Conservation (phyloP, 345 rosid species). For the Barbarea vulgaris region DNA sequence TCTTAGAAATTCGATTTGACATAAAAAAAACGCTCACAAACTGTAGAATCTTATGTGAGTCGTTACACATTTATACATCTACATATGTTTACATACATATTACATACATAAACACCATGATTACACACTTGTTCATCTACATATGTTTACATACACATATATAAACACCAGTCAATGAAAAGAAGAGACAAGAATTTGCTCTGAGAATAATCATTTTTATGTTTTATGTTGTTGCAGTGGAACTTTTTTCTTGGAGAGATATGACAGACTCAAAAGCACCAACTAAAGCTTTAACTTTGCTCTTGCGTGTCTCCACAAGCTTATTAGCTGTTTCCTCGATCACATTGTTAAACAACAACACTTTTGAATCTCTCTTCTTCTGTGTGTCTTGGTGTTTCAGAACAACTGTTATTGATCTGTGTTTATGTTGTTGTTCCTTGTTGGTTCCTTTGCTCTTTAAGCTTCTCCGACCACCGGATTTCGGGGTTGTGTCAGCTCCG, state of each 20-base stretch:
- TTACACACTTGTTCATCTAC: not conserved
- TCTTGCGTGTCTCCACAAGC: slow-evolving; percentile 77
- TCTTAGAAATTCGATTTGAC: not conserved
- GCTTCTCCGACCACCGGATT: slow-evolving; percentile 44
- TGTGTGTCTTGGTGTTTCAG: slow-evolving; percentile 73
- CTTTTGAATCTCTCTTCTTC: slow-evolving; percentile 60
- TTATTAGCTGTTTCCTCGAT: slow-evolving; percentile 95
- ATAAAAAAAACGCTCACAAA: not conserved
- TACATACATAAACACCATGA: not conserved
- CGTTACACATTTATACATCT: not conserved
- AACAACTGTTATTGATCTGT: slow-evolving; percentile 39
- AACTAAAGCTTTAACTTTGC: slow-evolving; percentile 95
- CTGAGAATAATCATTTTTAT: not conserved
- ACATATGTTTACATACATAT: slow-evolving; percentile 14
- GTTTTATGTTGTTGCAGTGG: slow-evolving; percentile 33
- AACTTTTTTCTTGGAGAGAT: slow-evolving; percentile 66
- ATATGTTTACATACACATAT: not conserved
- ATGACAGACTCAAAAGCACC: slow-evolving; percentile 91
- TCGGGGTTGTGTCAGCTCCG: slow-evolving; percentile 44
- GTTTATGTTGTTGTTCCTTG: slow-evolving; percentile 26
- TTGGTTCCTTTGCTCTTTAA: slow-evolving; percentile 49
- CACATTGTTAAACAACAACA: slow-evolving; percentile 70
- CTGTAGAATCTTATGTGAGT: not conserved
- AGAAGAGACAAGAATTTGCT: not conserved
- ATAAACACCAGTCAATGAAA: not conserved